Percentiles rank a stretch among this genome's conserved stretches.
These are phyloP conservation scores for Saturnispora mendoncae DNA, from an alignment of 805 yeast genomes.

Conservation along the genomic window DNA sequence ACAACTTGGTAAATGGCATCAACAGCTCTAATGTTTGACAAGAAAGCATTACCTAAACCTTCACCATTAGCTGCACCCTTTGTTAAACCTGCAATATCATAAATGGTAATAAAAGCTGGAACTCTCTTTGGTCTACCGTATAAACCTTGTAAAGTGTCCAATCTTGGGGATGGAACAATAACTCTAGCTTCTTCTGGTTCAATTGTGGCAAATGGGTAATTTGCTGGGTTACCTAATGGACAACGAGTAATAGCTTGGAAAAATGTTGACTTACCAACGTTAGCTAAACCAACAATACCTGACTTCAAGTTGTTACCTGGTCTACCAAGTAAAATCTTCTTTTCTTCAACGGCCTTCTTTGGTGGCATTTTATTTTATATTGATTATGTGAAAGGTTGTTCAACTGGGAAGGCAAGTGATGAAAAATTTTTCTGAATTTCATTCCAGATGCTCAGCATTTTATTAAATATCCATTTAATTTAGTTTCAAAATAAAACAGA, in stretches of 20 bases:
- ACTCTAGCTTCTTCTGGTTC: conserved; percentile 98
- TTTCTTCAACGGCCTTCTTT: conserved; percentile 33
- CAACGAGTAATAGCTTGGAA: conserved; percentile 95
- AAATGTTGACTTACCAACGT: conserved; percentile 92
- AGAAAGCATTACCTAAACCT: conserved; percentile 96
- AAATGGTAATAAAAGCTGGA: conserved; percentile 87
- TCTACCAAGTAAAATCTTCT: conserved; percentile 31
- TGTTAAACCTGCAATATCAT: conserved; percentile 97
- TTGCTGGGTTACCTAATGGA: conserved; percentile 92
- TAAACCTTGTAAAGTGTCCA: conserved; percentile 63
- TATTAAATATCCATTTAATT: too few relatives aligned
- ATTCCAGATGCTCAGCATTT: background rate
- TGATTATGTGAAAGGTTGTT: background rate
- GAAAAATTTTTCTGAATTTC: conserved; percentile 2
- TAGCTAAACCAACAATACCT: conserved; percentile 94
- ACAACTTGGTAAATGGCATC: conserved; percentile 98
- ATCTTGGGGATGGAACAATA: conserved; percentile 82
- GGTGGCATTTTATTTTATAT: conserved; percentile 27
- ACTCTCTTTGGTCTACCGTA: conserved; percentile 80
- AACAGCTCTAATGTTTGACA: conserved; percentile 93
- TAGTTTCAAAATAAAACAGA: too few relatives aligned
- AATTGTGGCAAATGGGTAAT: conserved; percentile 95
- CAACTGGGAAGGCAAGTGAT: too few relatives aligned
- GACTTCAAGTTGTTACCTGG: conserved; percentile 38
- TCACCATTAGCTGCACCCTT: conserved; percentile 96